These are phyloP conservation scores for Luffa acutangula DNA, from an alignment of 306 rosid genomes.

Conservation along the genomic window DNA sequence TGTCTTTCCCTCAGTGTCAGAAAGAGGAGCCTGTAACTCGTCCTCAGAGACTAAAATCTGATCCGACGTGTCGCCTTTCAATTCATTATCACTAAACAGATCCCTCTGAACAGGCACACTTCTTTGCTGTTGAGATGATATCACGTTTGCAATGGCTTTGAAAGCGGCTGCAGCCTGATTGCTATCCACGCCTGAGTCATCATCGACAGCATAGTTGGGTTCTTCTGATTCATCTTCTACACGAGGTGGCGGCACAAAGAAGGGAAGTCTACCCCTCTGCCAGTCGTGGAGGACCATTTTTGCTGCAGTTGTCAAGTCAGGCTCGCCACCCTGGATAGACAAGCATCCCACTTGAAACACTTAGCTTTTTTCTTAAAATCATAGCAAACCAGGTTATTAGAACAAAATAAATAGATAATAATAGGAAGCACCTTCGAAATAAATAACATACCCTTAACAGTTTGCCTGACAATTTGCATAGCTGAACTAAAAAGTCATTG, in stretches of 20 bases:
- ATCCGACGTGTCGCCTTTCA: conserved; percentile 33
- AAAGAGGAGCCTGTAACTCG: conserved; percentile 1
- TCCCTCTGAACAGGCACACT: conserved; percentile 66
- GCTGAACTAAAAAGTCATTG: conserved; percentile 73
- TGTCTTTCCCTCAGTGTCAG: conserved; percentile 8
- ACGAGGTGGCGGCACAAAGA: conserved; percentile 69
- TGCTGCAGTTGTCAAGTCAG: conserved; percentile 81
- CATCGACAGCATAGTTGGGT: conserved; percentile 29
- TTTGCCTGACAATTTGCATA: conserved; percentile 67
- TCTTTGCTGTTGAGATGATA: conserved; percentile 69
- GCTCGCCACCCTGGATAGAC: conserved; percentile 70
- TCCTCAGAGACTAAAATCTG: conserved; percentile 14
- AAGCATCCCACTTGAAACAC: conserved; percentile 2
- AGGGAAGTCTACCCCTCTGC: conserved; percentile 95
- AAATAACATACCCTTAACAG: conserved; percentile 52
- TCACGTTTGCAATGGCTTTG: conserved; percentile 67
- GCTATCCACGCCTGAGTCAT: conserved; percentile 28
- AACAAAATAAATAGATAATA: not conserved
- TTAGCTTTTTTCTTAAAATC: not conserved
- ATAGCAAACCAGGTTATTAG: not conserved
- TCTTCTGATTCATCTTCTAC: conserved; percentile 34
- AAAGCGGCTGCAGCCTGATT: conserved; percentile 63
- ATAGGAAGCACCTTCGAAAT: not conserved
- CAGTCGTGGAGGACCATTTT: conserved; percentile 94
- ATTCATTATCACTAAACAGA: conserved; percentile 50